Evolutionary conservation across 2,329 filamentous ascomycete genomes (phyloP).

Genomic region (Fusarium fracticaudum): DNA sequence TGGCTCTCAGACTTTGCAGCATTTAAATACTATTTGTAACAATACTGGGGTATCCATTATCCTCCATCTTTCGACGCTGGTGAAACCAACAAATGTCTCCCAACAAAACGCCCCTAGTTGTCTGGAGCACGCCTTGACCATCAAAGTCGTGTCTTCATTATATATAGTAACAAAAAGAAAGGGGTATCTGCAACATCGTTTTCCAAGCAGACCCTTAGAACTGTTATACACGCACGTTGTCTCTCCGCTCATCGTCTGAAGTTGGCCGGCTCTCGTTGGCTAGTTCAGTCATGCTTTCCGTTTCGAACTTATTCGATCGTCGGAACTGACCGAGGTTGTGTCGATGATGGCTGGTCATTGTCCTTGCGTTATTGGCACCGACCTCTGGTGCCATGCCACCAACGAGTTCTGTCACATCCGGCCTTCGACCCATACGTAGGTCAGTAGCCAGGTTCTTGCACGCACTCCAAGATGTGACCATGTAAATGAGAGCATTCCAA

Average conservation of each 20-base stretch:
- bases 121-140: conserved; percentile 2
- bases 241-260: conserved; percentile 47
- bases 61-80: conserved; percentile 2
- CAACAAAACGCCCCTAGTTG: neutral
- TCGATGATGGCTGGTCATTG: conserved; percentile 23
- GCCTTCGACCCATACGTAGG: conserved; percentile 43
- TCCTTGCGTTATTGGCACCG: neutral
- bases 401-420: conserved; percentile 49
- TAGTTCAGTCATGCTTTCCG: conserved; percentile 62
- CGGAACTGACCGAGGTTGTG: conserved; percentile 46
- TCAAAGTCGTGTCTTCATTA: conserved; percentile 26
- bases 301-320: conserved; percentile 53
- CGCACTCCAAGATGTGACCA: conserved; percentile 73
- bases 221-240: conserved; percentile 19
- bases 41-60: conserved; percentile 32
- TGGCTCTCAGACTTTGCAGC: neutral
- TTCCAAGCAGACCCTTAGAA: neutral
- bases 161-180: conserved; percentile 20
- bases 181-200: neutral
- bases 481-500: conserved; percentile 85
- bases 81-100: neutral
- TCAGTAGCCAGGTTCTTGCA: conserved; percentile 61
- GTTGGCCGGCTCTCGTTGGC: conserved; percentile 50
- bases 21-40: conserved; percentile 2
- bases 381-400: conserved; percentile 36